phyloP scores from a whole-genome alignment of 768 basidiomycete genomes.

The Thelephora ganbajun region DNA sequence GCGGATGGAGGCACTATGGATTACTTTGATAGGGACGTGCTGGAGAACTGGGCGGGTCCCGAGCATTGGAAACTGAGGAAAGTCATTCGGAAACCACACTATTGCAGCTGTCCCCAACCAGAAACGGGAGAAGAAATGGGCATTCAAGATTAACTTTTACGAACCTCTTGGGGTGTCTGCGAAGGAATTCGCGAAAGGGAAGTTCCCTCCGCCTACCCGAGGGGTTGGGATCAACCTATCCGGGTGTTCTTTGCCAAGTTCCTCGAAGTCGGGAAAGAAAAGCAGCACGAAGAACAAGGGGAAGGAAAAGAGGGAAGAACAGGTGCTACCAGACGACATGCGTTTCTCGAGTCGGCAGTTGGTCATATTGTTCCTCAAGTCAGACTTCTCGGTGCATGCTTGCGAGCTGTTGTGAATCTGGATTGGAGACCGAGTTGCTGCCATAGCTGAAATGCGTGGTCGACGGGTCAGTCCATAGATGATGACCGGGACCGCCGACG shows the following conservation, averaged over 20 bases:
- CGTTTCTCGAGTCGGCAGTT: slow-evolving; percentile 89
- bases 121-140: too few relatives aligned
- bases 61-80: slow-evolving; percentile 95
- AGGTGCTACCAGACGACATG: slow-evolving; percentile 90
- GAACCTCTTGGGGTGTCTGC: slow-evolving; percentile 37
- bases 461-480: slow-evolving; percentile 40
- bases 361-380: slow-evolving; percentile 87
- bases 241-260: not conserved
- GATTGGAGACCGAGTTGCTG: not conserved
- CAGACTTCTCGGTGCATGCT: slow-evolving; percentile 76
- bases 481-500: slow-evolving; percentile 55
- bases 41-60: slow-evolving; percentile 97
- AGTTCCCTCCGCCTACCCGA: slow-evolving; percentile 68
- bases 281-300: slow-evolving; percentile 24
- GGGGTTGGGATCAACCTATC: slow-evolving; percentile 58
- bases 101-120: slow-evolving; percentile 38
- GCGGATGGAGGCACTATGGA: slow-evolving; percentile 50
- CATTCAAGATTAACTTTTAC: too few relatives aligned
- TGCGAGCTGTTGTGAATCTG: not conserved
- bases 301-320: slow-evolving; percentile 45
- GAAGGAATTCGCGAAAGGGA: slow-evolving; percentile 49
- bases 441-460: slow-evolving; percentile 77
- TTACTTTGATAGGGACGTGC: slow-evolving; percentile 78
- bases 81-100: slow-evolving; percentile 49
- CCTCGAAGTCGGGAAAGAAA: slow-evolving; percentile 19